Evolutionary conservation across 139 green algal genomes (phyloP), one percentile per base, ranked within the genome.

Genomic region (Pseudopediastrum boryanum): DNA sequence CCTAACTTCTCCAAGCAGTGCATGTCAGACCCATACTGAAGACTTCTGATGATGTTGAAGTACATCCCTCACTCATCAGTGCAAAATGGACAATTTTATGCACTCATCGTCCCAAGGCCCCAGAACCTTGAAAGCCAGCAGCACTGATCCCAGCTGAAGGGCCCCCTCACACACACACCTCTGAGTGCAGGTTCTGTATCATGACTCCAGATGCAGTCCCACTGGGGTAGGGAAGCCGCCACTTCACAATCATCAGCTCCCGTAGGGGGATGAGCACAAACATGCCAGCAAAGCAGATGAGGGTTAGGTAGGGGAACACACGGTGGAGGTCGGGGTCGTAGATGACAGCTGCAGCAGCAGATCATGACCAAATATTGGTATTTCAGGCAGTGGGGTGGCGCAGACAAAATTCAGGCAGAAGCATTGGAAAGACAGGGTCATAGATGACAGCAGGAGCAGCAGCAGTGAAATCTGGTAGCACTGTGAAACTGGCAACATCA

Each of bases 181-280:
- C 31, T 42, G 59, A 67, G n/a, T 74, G 66, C 27, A 74, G 44
- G 25, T 27, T 61, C 2, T 62, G n/a, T 43, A 74, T 54, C 65
- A 73, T 73, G 39, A 58, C 27, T 41, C 65, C 65, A 41, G 65
- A 39, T 6, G 65, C 65, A 4, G 39, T 73, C 25, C 65, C 65
- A 52, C 29, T 48, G 10, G 63, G 63, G 63, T 48, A 71, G 21
- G 63, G 63, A 38, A 71, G 63, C 62, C 42, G 39, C 66, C 66
- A 74, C 7, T 56, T 54, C 23, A 74, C 3, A 4, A 62, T 74
- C 41, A 74, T 54, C 27, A 74, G 66, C 27, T 74, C 59, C 27
- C 66, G 41, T 13, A 74, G 43, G 1, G 21, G n/a, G 21, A 54
- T 29, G 1, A 74, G 66, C 3, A 31, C 44, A 54, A 74, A 74